Percentiles rank a stretch among this genome's conserved stretches.
phyloP scores from a whole-genome alignment of 305 asterid genomes.

The Withania somnifera region DNA sequence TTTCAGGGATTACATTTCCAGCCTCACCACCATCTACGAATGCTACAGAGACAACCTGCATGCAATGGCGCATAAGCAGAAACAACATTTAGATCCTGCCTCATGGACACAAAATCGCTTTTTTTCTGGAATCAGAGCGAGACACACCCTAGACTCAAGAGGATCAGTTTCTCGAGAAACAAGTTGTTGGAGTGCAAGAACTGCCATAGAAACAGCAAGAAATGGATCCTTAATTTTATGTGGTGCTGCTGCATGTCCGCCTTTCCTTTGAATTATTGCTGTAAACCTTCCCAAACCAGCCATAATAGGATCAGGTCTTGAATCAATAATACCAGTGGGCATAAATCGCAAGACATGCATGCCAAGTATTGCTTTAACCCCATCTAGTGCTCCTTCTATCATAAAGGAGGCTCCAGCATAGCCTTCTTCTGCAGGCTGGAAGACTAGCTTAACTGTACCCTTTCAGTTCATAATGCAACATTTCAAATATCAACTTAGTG shows the following conservation, averaged over 20 bases:
- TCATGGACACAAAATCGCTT: neutral
- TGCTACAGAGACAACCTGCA: conserved; percentile 61
- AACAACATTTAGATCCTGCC: neutral
- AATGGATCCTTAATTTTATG: conserved; percentile 59
- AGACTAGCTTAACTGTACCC: conserved; percentile 80
- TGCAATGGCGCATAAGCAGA: neutral
- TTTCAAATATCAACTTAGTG: too few relatives aligned
- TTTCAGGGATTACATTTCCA: conserved; percentile 50
- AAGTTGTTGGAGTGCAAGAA: conserved; percentile 70
- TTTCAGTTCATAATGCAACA: neutral
- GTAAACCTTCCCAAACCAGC: conserved; percentile 69
- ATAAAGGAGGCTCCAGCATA: conserved; percentile 57
- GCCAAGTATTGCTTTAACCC: conserved; percentile 54
- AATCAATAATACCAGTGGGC: conserved; percentile 40
- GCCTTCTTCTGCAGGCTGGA: conserved; percentile 94
- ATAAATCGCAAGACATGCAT: conserved; percentile 45
- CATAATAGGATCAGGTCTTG: conserved; percentile 65
- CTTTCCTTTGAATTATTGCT: conserved; percentile 52
- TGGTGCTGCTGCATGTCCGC: conserved; percentile 78
- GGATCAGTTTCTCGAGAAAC: conserved; percentile 89
- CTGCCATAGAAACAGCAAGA: conserved; percentile 55
- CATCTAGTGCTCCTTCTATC: conserved; percentile 62
- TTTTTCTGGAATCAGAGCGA: neutral
- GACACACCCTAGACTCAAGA: conserved; percentile 50
- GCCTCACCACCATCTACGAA: conserved; percentile 57